Base-by-base conservation (phyloP, 2,329 filamentous ascomycete genomes). In the Blumeria graminis region DNA sequence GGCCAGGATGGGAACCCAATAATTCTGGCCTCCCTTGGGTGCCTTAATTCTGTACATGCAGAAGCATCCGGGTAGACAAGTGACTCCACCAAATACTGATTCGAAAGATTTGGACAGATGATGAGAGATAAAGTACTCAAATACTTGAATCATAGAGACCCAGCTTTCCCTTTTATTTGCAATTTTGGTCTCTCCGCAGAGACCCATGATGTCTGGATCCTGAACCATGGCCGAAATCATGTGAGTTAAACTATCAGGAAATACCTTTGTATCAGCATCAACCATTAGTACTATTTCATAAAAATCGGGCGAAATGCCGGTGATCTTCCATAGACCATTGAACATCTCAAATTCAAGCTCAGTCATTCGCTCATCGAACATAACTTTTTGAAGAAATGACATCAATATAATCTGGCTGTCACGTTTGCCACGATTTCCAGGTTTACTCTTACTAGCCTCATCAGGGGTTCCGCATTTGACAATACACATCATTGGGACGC, bases 31-130 rank as follows among this genome's bases (percentile, higher is more conserved):
- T 61, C 92, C 92, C 72, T 98, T 98, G 59, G 92, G 93, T 34
- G 92, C 86, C 72, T 98, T 98, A 78, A 98, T 96, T 65, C 92
- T 86, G 74, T 98, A 98, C 93, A 98, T 98, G 76, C 88, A 95
- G 81, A 98, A 98, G 75, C 92, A 98, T 61, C 92, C 92, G 14
- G 92, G 92, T 63, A 98, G 75, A 76, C 92, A 98, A 61, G 92
- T 98, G 59, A 98, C 92, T 84, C 92, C 92, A 71, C 92, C 92
- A 70, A 98, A 98, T 62, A 95, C 85, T 0, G 89, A 95, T 70
- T 98, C 92, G 71, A 98, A 98, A 3, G 90, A 88, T 71, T 98
- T 98, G 65, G 89, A 80, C 64, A 93, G 77, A 69, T 98, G 93
- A 69, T 98, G 92, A 1, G 92, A 96, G 71, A 98, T 92, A 74